Base-by-base conservation (phyloP, 345 rosid genomes). In the Cochlearia excelsa region DNA sequence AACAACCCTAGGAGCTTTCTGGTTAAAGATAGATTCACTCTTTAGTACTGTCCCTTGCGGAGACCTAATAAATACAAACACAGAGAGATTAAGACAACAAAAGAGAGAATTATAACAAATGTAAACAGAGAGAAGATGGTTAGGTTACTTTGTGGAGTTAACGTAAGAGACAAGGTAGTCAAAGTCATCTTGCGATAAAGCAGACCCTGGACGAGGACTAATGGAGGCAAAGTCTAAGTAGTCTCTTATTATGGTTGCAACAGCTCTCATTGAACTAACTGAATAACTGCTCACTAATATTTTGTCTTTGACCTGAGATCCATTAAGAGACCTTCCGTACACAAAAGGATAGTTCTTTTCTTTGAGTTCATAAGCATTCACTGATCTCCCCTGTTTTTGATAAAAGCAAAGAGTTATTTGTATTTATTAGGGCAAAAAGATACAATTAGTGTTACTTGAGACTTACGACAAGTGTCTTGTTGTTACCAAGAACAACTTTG, bases 401-500 rank as follows among this genome's bases (percentile, higher is more conserved):
- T 1, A 34, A 34, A 34, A 3, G 6, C 3, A 3, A 6, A 34
- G 37, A 34, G 37, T 34, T 6, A 34, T 34, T 34, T 3, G 37
- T 34, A 34, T 16, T 3, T 34, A 34, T 34, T 34, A 34, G 6
- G 37, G 6, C 37, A 34, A 3, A 3, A 34, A 34, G 37, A 34
- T 34, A 34, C 3, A 34, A 6, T 34, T 3, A 6, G 37, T 34
- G 6, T 34, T 6, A 16, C 23, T 16, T 16, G 23, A 16, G 34
- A 44, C 84, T 27, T 74, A 86, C 85, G 5, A n/a, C 10, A 26
- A 81, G 2, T 3, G 69, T 70, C 44, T 57, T 59, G 43, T 75
- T 75, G 49, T 81, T 72, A 1, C 68, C 82, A 4, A 81, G 78
- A 30, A 72, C 73, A 57, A 76, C 67, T 29, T 72, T 74, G 53